Evolutionary conservation across 2,329 filamentous ascomycete species (phyloP), one percentile per base, ranked within the genome.

Genomic region (Colletotrichum sp.): DNA sequence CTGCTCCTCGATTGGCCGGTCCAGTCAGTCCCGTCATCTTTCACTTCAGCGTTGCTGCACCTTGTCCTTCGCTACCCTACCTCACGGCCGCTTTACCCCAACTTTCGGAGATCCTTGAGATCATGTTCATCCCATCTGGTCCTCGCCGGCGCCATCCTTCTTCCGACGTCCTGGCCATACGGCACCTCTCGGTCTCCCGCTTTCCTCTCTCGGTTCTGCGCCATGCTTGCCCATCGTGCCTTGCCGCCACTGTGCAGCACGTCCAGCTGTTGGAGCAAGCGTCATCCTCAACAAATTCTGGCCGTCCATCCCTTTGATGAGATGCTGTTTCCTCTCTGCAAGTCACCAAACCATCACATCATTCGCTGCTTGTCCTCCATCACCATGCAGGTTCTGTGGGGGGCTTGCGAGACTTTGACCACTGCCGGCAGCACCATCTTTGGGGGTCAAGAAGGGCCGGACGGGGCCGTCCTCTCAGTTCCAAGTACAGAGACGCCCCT

Each of bases 291-390:
- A 59, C 63, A 72, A 59, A 24, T 59, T 52, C 26, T 12, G 30
- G 15, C 55, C 44, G 30, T 24, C 62, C 21, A n/a, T 44, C 36
- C n/a, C 52, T 36, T 36, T 28, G 26, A 15, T 36, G 32, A 60
- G 55, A 21, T 62, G 32, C 49, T 59, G 36, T 75, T 75, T 75
- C 32, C 73, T 76, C 70, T 70, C 68, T 75, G 72, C 72, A 72
- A 59, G 55, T 26, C 26, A 44, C 28, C 32, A 49, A 44, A 21
- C 24, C 32, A 36, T 34, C 73, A 73, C 59, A 73, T 44, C 69
- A 73, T 44, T 34, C 30, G 24, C 59, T 34, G 30, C 63, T 44
- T 34, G n/a, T 39, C 60, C 44, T 30, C 32, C 32, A 26, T 52
- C 57, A 28, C 36, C 70, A 39, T 62, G 73, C 55, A 76, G n/a